Percentiles rank a stretch among this genome's conserved stretches.
phyloP scores from a whole-genome alignment of 225 moss, liverwort and hornwort species.

The Physcomitrium patens region DNA sequence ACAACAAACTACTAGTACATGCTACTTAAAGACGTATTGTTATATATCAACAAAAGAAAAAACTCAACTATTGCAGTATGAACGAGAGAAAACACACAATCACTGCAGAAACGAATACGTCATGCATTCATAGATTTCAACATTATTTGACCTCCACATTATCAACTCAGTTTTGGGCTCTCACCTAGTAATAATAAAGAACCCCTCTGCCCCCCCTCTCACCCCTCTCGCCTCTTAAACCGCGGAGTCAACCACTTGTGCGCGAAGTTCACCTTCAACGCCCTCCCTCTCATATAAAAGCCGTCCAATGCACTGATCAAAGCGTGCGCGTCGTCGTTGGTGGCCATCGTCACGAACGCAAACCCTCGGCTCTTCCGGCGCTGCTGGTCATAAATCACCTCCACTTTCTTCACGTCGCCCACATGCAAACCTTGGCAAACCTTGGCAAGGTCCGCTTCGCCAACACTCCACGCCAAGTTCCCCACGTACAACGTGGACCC shows the following conservation, averaged over 20 bases:
- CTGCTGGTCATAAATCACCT: slow-evolving; percentile 71
- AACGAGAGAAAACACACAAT: too few relatives aligned
- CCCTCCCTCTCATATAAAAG: slow-evolving; percentile 57
- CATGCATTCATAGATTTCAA: too few relatives aligned
- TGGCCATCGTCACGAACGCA: slow-evolving; percentile 82
- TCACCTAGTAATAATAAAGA: too few relatives aligned
- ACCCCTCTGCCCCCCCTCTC: too few relatives aligned
- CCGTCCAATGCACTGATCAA: slow-evolving; percentile 62
- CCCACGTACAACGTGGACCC: slow-evolving; percentile 47
- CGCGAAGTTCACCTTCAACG: slow-evolving; percentile 65
- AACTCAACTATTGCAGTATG: too few relatives aligned
- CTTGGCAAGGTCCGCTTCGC: slow-evolving; percentile 38
- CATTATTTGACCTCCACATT: too few relatives aligned
- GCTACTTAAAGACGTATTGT: too few relatives aligned
- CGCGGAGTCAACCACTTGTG: background rate
- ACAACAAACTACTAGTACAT: too few relatives aligned
- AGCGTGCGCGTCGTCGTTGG: slow-evolving; percentile 58
- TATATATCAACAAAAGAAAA: too few relatives aligned
- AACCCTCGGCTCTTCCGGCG: slow-evolving; percentile 71
- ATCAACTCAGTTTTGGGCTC: too few relatives aligned
- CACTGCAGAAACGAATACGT: too few relatives aligned
- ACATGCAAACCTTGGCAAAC: slow-evolving; percentile 16
- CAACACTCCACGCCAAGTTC: slow-evolving; percentile 49
- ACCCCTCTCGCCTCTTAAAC: too few relatives aligned
- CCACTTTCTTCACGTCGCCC: slow-evolving; percentile 24